Evolutionary conservation across 2,329 filamentous ascomycete genomes (phyloP).

Genomic region (Hypoxylon sp.): DNA sequence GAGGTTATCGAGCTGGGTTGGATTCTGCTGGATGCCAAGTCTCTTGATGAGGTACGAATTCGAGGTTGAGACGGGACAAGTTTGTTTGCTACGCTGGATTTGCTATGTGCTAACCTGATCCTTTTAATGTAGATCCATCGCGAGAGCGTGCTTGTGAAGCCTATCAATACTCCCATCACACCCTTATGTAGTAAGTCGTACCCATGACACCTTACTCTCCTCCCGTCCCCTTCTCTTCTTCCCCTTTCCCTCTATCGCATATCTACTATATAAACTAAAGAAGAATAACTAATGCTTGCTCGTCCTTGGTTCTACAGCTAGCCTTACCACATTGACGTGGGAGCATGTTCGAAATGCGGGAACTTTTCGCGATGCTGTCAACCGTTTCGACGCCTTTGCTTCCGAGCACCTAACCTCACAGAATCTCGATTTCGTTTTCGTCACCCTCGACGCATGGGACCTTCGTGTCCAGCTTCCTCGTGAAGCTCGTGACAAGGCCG

Average conservation of each 20-base stretch:
- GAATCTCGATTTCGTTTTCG: slow-evolving; percentile 96
- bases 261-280: too few relatives aligned
- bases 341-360: slow-evolving; percentile 98
- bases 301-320: slow-evolving; percentile 66
- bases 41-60: slow-evolving; percentile 83
- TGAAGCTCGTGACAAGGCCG: slow-evolving; percentile 97
- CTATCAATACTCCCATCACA: slow-evolving; percentile 98
- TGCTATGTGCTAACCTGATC: slow-evolving; percentile 32
- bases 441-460: slow-evolving; percentile 98
- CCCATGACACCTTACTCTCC: slow-evolving; percentile 9
- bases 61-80: neutral
- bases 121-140: slow-evolving; percentile 75
- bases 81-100: slow-evolving; percentile 26
- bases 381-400: slow-evolving; percentile 92
- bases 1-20: slow-evolving; percentile 99
- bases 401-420: slow-evolving; percentile 89
- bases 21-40: slow-evolving; percentile 93
- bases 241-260: neutral
- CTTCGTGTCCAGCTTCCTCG: slow-evolving; percentile 96
- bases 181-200: slow-evolving; percentile 92
- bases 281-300: slow-evolving; percentile 25
- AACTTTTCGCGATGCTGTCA: slow-evolving; percentile 95
- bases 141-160: slow-evolving; percentile 96
- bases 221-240: neutral
- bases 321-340: slow-evolving; percentile 97